phyloP scores from a whole-genome alignment of 116 monocot species.

The Papilionanthe hybrid region DNA sequence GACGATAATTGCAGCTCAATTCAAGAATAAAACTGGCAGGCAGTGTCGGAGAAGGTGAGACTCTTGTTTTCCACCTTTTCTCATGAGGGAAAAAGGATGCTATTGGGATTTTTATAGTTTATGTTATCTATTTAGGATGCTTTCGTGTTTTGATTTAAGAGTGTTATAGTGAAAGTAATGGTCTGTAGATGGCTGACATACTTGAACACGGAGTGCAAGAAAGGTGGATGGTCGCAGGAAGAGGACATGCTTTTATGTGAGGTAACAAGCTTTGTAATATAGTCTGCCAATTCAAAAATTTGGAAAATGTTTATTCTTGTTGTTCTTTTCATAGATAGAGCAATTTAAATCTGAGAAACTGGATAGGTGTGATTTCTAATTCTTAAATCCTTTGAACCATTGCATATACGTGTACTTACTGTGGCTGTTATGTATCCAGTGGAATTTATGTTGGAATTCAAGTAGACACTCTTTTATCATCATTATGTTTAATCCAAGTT shows the following conservation, averaged over 20 bases:
- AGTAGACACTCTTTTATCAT: no score
- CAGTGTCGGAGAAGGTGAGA: constrained; percentile 86
- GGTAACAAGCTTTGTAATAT: constrained; percentile 26
- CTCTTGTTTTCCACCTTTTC: not conserved
- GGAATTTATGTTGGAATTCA: no score
- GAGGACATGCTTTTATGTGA: constrained; percentile 88
- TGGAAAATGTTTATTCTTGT: not conserved
- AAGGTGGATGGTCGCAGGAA: constrained; percentile 90
- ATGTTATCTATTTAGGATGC: not conserved
- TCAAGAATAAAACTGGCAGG: constrained; percentile 81
- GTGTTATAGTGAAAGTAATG: not conserved
- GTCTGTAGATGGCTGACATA: constrained; percentile 78
- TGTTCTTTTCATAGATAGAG: not conserved
- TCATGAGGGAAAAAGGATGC: not conserved
- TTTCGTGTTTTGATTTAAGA: not conserved
- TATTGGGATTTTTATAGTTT: not conserved
- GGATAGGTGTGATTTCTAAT: no score
- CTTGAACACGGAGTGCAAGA: constrained; percentile 87
- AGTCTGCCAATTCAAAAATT: not conserved
- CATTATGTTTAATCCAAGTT: no score
- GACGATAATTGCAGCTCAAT: constrained; percentile 69
- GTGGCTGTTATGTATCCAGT: no score
- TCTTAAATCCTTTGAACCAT: no score
- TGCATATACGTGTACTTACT: no score
- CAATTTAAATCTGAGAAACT: no score